Base-by-base conservation (phyloP, 1,284 basidiomycete species). In the Ustilago nuda region DNA sequence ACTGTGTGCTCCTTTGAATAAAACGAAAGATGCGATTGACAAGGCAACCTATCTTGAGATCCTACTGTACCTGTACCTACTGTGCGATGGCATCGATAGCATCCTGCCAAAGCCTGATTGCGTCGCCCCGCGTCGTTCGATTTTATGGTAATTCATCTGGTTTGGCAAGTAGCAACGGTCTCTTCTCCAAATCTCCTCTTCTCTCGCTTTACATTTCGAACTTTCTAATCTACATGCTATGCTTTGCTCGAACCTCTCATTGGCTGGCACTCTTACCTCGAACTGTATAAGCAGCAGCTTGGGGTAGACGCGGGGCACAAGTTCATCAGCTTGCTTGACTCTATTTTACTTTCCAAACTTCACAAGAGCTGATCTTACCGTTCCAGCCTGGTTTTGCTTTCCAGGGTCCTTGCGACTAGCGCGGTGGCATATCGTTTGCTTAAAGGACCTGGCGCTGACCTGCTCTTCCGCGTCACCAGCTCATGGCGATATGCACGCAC, bases 401-500 rank as follows among this genome's bases (percentile, higher is more conserved):
- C 23, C 23, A 27, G 23, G 23, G 23, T 27, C 23, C 23, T 45
- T 19, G n/a, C 43, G n/a, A 45, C 15, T n/a, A 45, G 4, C 17
- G n/a, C 19, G 7, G 43, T 45, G 36, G 36, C 39, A 15, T 41
- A 5, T 15, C 39, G 15, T 41, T 6, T 41, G 43, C 43, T 17
- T 45, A 45, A 6, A 45, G 43, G 43, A 45, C n/a, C 17, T 19
- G 43, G 43, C 12, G 23, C 36, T 36, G 19, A 37, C 8, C 35
- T 23, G 23, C 3, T n/a, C 12, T 17, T 12, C 9, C 33, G 30
- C 4, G 13, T 9, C 19, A 19, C 50, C 33, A n/a, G 51, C 51
- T 53, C 51, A 53, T 9, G 54, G 55, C 55, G 32, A 45, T 15
- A 43, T 56, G 55, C 39, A 56, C 55, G 55, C 39, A 56, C 41